phyloP scores from a whole-genome alignment of 1,284 basidiomycete species.

The Ganoderma sp. region DNA sequence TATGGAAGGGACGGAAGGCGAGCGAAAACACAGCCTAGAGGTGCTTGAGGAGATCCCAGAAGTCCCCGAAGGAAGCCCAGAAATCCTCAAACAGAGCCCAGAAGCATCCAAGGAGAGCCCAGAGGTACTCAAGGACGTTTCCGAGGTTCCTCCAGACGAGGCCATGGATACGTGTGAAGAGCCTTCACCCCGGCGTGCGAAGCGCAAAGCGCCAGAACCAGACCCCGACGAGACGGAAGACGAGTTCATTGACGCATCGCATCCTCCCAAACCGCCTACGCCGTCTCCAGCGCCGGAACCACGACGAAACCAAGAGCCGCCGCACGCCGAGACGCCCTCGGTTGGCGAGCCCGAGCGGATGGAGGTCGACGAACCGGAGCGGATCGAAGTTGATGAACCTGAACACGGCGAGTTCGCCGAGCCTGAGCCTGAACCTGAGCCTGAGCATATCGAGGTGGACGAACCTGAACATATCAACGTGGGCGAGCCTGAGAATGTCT shows the following conservation, averaged over 20 bases:
- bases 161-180: background rate
- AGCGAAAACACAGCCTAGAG: background rate
- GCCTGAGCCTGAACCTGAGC: background rate
- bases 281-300: slow-evolving; percentile 2
- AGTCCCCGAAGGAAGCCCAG: background rate
- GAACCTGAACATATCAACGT: background rate
- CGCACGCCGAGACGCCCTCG: background rate
- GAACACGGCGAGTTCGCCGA: background rate
- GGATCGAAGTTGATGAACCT: background rate
- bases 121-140: background rate
- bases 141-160: background rate
- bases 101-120: background rate
- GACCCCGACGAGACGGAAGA: slow-evolving; percentile 11
- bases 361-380: background rate
- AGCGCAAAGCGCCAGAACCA: background rate
- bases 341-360: background rate
- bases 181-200: background rate
- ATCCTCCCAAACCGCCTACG: slow-evolving; percentile 4
- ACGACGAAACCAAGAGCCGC: background rate
- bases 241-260: slow-evolving; percentile 3
- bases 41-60: background rate
- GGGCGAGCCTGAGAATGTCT: background rate
- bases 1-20: background rate
- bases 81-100: no score
- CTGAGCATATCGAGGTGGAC: background rate